Evolutionary conservation across 202 grass and related monocot species (phyloP).

Genomic region (Thinopyrum obtusiflorum): DNA sequence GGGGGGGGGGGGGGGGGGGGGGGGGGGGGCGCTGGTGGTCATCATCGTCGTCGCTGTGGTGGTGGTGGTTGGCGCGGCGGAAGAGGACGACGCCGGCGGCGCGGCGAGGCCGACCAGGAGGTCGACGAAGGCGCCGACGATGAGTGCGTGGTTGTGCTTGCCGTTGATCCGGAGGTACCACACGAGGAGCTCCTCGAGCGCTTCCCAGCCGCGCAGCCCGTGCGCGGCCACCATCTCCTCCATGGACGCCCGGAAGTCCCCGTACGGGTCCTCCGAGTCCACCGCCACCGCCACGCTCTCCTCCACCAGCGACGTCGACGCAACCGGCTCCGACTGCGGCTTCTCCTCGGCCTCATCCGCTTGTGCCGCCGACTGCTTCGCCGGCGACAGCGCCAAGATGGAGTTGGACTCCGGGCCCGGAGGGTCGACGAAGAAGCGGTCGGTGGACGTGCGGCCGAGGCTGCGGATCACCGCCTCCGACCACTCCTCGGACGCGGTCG

Average conservation of each 20-base stretch:
- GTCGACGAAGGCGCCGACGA: slow-evolving; percentile 82
- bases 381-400: slow-evolving; percentile 34
- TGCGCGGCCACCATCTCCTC: slow-evolving; percentile 81
- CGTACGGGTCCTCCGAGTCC: slow-evolving; percentile 75
- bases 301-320: slow-evolving; percentile 43
- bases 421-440: slow-evolving; percentile 69
- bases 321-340: background rate
- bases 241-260: slow-evolving; percentile 78
- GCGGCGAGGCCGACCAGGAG: slow-evolving; percentile 56
- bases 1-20: too few relatives aligned
- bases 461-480: slow-evolving; percentile 49
- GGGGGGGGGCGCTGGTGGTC: background rate
- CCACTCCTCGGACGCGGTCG: slow-evolving; percentile 56
- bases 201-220: slow-evolving; percentile 51
- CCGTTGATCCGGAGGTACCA: slow-evolving; percentile 80
- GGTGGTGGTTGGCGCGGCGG: background rate
- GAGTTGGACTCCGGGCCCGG: slow-evolving; percentile 47
- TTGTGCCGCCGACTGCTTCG: background rate
- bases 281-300: slow-evolving; percentile 82
- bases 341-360: background rate
- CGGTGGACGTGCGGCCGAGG: slow-evolving; percentile 51
- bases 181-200: slow-evolving; percentile 64
- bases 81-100: background rate
- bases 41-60: background rate
- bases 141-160: slow-evolving; percentile 72